A percentile compares a stretch with the other conserved stretches of the same genome.
phyloP scores from a whole-genome alignment of 2,329 filamentous ascomycete species.

The Fusarium begoniae region DNA sequence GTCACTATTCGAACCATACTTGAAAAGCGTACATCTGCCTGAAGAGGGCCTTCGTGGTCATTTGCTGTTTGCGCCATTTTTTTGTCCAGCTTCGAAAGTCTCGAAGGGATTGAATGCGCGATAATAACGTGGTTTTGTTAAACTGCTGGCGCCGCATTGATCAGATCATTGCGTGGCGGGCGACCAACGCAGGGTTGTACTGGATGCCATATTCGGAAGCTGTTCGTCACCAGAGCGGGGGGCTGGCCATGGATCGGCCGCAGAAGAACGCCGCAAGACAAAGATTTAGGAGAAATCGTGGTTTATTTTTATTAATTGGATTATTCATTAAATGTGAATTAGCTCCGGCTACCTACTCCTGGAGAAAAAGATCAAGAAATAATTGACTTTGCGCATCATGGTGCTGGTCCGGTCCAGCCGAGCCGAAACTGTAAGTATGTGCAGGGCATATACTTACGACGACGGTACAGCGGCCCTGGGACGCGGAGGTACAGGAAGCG shows the following conservation, averaged over 20 bases:
- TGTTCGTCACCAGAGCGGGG: not conserved
- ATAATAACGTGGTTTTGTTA: not conserved
- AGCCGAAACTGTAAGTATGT: not conserved
- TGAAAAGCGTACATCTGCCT: not conserved
- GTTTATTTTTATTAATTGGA: not conserved
- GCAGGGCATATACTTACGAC: fast-evolving
- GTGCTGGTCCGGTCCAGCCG: not conserved
- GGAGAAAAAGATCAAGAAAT: fast-evolving
- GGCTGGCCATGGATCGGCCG: not conserved
- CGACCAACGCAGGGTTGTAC: not conserved
- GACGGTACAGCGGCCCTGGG: fast-evolving
- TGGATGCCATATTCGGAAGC: not conserved
- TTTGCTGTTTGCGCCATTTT: not conserved
- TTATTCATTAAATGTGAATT: fast-evolving
- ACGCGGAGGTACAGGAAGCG: not conserved
- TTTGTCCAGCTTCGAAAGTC: not conserved
- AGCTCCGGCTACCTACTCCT: not conserved
- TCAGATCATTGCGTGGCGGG: not conserved
- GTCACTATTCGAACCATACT: no score
- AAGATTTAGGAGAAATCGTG: fast-evolving
- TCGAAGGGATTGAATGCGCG: no score
- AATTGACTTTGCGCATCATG: no score
- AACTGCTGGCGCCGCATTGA: fast-evolving
- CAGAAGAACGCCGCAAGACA: fast-evolving
- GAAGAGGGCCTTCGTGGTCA: not conserved